These are phyloP conservation scores for Diutina neorugosa DNA, from an alignment of 1,139 yeast species.

Conservation along the genomic window DNA sequence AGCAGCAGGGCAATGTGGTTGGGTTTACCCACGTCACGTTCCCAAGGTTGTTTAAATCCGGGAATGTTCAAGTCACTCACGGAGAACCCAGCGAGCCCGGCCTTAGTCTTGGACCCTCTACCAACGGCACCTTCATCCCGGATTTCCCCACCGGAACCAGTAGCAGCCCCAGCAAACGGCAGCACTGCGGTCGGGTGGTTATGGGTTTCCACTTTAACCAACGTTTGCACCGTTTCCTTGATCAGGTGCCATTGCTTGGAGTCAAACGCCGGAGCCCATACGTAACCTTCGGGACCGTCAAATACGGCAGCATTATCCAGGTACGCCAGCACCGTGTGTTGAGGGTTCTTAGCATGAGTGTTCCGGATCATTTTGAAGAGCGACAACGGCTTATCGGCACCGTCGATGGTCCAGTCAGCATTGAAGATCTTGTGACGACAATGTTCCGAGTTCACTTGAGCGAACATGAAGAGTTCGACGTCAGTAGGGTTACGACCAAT, in stretches of 20 bases:
- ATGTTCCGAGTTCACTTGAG: conserved; percentile 98
- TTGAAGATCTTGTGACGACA: conserved; percentile 98
- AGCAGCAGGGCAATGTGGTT: conserved; percentile 84
- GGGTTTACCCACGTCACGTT: conserved; percentile 75
- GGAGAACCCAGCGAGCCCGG: conserved; percentile 89
- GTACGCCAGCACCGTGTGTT: conserved; percentile 84
- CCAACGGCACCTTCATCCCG: conserved; percentile 99
- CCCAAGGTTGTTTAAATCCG: conserved; percentile 88
- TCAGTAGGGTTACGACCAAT: conserved; percentile 93
- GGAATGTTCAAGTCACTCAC: conserved; percentile 90
- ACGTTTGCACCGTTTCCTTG: conserved; percentile 73
- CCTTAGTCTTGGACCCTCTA: conserved; percentile 93
- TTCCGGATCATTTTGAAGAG: conserved; percentile 93
- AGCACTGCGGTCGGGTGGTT: conserved; percentile 99
- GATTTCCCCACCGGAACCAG: conserved; percentile 99
- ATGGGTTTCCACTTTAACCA: conserved; percentile 95
- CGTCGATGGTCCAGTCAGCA: conserved; percentile 97
- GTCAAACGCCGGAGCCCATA: conserved; percentile 64
- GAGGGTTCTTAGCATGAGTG: conserved; percentile 74
- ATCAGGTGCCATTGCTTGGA: conserved; percentile 64
- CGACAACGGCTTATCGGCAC: conserved; percentile 56
- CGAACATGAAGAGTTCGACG: conserved; percentile 97
- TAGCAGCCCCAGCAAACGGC: conserved; percentile 98
- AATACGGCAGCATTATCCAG: conserved; percentile 98
- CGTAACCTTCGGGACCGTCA: conserved; percentile 69